A percentile compares a stretch with the other conserved stretches of the same genome.
Conservation (phyloP, 805 yeast species). For the Candida mattraensis region DNA sequence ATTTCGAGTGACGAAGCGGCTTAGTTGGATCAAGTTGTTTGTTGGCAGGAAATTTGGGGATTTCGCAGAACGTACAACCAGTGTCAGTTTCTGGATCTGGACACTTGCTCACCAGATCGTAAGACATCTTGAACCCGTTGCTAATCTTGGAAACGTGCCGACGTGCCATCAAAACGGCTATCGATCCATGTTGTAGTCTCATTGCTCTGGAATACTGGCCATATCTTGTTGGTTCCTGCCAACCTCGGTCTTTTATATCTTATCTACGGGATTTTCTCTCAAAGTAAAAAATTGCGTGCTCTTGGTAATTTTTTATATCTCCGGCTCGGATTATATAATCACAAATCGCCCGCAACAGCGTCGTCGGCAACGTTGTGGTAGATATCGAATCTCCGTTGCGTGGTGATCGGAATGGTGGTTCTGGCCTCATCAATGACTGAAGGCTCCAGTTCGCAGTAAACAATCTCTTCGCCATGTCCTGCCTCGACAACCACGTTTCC, state of each 20-base stretch:
- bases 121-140: slow-evolving; percentile 8
- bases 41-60: slow-evolving; percentile 41
- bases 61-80: slow-evolving; percentile 59
- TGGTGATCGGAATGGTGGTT: slow-evolving; percentile 63
- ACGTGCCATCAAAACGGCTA: too few relatives aligned
- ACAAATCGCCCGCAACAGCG: slow-evolving; percentile 22
- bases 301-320: slow-evolving; percentile 2
- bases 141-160: not conserved
- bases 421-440: slow-evolving; percentile 56
- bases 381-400: slow-evolving; percentile 72
- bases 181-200: too few relatives aligned
- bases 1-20: slow-evolving; percentile 48
- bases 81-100: slow-evolving; percentile 55
- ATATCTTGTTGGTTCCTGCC: too few relatives aligned
- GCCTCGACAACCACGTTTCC: slow-evolving; percentile 69
- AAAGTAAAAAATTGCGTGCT: too few relatives aligned
- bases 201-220: too few relatives aligned
- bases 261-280: too few relatives aligned
- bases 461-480: slow-evolving; percentile 73
- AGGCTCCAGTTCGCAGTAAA: slow-evolving; percentile 73
- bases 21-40: slow-evolving; percentile 41
- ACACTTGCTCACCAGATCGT: slow-evolving; percentile 32
- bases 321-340: slow-evolving; percentile 4
- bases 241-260: too few relatives aligned
- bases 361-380: slow-evolving; percentile 44